phyloP scores from a whole-genome alignment of 78 protist genomes.

The Kipferlia bialata region DNA sequence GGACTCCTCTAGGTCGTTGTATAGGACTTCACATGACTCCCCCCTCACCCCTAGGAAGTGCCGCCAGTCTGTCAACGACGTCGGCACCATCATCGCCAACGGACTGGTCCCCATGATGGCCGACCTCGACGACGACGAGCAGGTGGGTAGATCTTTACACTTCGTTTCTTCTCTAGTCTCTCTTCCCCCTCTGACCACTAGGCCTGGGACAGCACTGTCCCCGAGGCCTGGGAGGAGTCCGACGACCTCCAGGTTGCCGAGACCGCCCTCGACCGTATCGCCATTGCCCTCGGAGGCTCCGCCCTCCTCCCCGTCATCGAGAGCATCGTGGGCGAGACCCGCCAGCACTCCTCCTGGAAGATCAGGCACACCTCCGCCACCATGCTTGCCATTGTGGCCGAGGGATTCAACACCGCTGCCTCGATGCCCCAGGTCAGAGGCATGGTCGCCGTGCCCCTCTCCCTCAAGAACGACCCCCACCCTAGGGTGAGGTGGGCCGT shows the following conservation, averaged over 20 bases:
- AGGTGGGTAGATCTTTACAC: no score
- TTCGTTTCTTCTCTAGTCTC: no score
- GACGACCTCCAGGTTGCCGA: conserved; percentile 39
- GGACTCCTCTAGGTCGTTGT: no score
- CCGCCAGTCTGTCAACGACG: no score
- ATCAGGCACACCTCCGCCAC: conserved; percentile 42
- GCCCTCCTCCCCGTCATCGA: conserved; percentile 29
- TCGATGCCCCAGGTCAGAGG: neutral
- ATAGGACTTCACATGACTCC: no score
- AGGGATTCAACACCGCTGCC: conserved; percentile 22
- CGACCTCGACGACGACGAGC: no score
- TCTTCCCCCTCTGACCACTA: no score
- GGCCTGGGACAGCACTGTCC: no score
- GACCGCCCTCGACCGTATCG: conserved; percentile 51
- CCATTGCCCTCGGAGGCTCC: conserved; percentile 52
- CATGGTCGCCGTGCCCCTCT: neutral
- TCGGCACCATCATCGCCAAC: no score
- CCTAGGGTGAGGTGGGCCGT: conserved; percentile 74
- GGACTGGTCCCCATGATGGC: no score
- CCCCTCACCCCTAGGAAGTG: no score
- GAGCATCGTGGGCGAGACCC: neutral
- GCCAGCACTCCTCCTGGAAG: conserved; percentile 23
- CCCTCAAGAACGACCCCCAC: conserved; percentile 49
- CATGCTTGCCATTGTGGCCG: conserved; percentile 35
- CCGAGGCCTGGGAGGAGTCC: no score